Percentiles rank a stretch among this genome's conserved stretches.
Conservation (phyloP, 176 grass and related monocot species). For the Cenchrus purpureus region DNA sequence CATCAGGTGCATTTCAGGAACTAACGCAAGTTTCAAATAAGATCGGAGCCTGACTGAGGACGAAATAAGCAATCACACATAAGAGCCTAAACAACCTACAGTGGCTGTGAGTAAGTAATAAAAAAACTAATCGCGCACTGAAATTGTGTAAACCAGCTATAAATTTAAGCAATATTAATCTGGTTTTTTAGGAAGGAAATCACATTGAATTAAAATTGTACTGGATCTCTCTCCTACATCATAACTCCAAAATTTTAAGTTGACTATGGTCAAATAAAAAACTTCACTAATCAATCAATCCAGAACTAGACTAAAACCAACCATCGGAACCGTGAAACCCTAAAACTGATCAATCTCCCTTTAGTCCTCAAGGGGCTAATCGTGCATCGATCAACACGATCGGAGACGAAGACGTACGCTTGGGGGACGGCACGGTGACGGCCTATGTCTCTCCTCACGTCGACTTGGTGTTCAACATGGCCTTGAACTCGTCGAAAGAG, state of each 20-base stretch:
- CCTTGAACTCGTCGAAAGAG: constrained; percentile 55
- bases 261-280: background rate
- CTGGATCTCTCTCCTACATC: background rate
- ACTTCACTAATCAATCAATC: background rate
- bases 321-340: background rate
- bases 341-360: background rate
- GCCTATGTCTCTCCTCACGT: too few species aligned
- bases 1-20: too few species aligned
- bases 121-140: too few species aligned
- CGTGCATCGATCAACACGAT: background rate
- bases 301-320: background rate
- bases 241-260: background rate
- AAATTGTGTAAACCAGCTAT: too few species aligned
- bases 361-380: background rate
- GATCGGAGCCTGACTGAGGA: too few species aligned
- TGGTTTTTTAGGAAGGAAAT: background rate
- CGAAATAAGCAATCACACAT: too few species aligned
- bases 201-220: background rate
- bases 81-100: too few species aligned
- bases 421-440: background rate
- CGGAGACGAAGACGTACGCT: background rate
- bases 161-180: too few species aligned
- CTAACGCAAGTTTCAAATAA: too few species aligned
- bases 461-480: constrained; percentile 22
- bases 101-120: too few species aligned